phyloP scores from a whole-genome alignment of 805 yeast species.

The Starmera pachycereana region DNA sequence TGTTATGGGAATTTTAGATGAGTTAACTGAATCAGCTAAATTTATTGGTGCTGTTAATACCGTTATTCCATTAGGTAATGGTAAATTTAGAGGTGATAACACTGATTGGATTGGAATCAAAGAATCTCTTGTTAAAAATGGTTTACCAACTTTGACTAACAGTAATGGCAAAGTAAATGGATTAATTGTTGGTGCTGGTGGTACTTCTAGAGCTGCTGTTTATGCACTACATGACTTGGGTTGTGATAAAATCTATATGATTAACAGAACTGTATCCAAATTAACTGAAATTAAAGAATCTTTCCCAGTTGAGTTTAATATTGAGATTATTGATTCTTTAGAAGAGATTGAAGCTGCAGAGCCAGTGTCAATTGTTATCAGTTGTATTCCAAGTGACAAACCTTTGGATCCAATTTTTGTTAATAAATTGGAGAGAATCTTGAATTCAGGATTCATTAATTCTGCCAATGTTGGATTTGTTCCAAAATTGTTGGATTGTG shows the following conservation, averaged over 20 bases:
- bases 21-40: conserved; percentile 65
- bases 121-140: conserved; percentile 52
- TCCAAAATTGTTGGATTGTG: conserved; percentile 76
- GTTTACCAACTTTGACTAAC: conserved; percentile 35
- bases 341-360: conserved; percentile 30
- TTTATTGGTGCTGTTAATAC: conserved; percentile 95
- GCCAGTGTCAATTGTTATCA: conserved; percentile 52
- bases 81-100: conserved; percentile 66
- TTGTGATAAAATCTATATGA: conserved; percentile 61
- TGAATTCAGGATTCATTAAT: conserved; percentile 28
- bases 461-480: conserved; percentile 25
- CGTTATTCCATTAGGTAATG: conserved; percentile 42
- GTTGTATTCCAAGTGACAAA: conserved; percentile 77
- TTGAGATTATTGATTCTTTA: conserved; percentile 42
- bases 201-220: conserved; percentile 92
- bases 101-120: conserved; percentile 93
- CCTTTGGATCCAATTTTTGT: conserved; percentile 49
- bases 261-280: conserved; percentile 71
- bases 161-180: conserved; percentile 38
- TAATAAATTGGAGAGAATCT: conserved; percentile 34
- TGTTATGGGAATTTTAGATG: conserved; percentile 55
- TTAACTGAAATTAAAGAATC: conserved; percentile 44
- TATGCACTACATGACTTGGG: conserved; percentile 78
- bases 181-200: conserved; percentile 92
- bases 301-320: conserved; percentile 52